Base-by-base conservation (phyloP, 371 early-diverging fungal genomes). In the Zychaea mexicana region DNA sequence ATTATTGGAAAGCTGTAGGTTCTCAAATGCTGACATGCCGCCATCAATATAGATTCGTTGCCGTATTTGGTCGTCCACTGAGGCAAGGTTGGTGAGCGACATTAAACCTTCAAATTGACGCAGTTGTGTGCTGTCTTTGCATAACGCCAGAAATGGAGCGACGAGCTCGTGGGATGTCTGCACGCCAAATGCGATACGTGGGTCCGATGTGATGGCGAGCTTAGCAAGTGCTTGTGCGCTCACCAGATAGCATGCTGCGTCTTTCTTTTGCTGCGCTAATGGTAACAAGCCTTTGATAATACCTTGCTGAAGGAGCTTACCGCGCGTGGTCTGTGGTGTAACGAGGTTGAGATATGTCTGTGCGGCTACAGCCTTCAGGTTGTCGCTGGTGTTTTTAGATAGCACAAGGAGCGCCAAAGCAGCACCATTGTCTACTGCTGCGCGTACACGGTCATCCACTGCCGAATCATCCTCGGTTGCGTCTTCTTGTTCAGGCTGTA, bases 71-170 rank as follows among this genome's bases (percentile, higher is more conserved):
- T 85, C 84, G 45, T 85, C 85, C 45, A 82, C 76, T 2, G 88
- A 85, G 1, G 93, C 92, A 8, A 98, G 78, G 64, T 98, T 98
- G 2, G 98, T 98, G 24, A 98, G 73, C 0, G 96, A 96, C 90
- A 98, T 86, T 42, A 97, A 71, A 2, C 88, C 91, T 72, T 98
- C 98, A 71, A 97, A 98, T 62, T 91, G 90, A 17, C 89, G 81
- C 27, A 97, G 75, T 62, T 84, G 79, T n/a, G 86, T 82, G 3
- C 80, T 82, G 55, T 83, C 82, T 59, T 79, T 73, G 36, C 88
- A 79, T 15, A 91, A 71, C 54, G 71, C 66, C 28, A 90, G 72
- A 13, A 92, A 80, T 0, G 90, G 88, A 32, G 79, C 79, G 12
- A 87, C 88, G 9, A 92, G 63, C 67, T 86, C 90, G 13, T 90